Evolutionary conservation across 352 stramenopile species (phyloP).

Genomic region (Globisporangium rhizosaccharum): DNA sequence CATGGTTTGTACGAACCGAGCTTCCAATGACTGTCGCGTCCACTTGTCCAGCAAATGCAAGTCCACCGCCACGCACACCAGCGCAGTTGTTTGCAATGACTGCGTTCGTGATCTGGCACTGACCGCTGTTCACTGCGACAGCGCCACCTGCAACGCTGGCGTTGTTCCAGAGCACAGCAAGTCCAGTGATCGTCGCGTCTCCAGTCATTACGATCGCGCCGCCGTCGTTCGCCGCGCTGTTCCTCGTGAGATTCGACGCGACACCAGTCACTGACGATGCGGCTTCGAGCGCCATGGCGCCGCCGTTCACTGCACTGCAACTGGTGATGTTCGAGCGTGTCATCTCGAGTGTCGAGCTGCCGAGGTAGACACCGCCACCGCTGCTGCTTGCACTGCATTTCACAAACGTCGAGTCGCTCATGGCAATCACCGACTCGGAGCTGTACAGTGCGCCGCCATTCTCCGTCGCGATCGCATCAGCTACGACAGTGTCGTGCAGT

Average conservation of each 20-base stretch:
- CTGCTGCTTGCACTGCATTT: conserved; percentile 14
- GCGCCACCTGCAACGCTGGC: conserved; percentile 5
- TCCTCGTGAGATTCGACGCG: conserved; percentile 6
- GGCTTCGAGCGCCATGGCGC: conserved; percentile 2
- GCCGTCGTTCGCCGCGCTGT: conserved; percentile 7
- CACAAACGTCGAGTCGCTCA: conserved; percentile 20
- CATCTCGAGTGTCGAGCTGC: conserved; percentile 7
- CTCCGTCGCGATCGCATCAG: conserved; percentile 7
- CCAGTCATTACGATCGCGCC: conserved; percentile 6
- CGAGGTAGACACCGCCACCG: conserved; percentile 24
- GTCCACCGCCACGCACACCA: not conserved
- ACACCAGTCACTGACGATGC: conserved; percentile 7
- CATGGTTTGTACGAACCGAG: conserved; percentile 1
- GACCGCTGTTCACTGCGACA: not conserved
- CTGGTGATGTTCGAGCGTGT: conserved; percentile 8
- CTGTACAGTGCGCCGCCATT: conserved; percentile 29
- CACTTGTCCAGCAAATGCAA: conserved; percentile 3
- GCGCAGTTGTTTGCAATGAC: conserved; percentile 2
- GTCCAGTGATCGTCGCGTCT: not conserved
- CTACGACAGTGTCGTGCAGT: conserved; percentile 22
- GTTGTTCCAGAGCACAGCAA: conserved; percentile 1
- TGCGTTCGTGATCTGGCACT: not conserved
- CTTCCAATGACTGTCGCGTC: not conserved
- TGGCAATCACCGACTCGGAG: conserved; percentile 11
- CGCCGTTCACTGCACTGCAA: conserved; percentile 4